A percentile compares a stretch with the other conserved stretches of the same genome.
These are phyloP conservation scores for Rhodotorula babjevae DNA, from an alignment of 768 basidiomycete genomes.

Conservation along the genomic window DNA sequence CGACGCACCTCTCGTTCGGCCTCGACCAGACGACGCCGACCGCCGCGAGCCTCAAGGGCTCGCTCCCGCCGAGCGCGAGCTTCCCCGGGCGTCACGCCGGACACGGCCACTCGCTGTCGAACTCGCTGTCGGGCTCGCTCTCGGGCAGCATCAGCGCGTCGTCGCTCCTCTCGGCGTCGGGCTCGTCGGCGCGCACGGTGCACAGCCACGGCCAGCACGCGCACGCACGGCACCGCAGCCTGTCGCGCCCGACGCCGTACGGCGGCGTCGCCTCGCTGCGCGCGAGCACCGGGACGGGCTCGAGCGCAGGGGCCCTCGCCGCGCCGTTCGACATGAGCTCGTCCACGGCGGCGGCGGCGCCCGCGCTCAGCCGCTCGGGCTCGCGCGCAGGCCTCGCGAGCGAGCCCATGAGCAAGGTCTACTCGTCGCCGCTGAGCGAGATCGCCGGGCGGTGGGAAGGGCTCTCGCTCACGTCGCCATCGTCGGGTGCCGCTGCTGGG, in stretches of 20 bases:
- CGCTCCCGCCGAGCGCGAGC: not conserved
- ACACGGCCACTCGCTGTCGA: not conserved
- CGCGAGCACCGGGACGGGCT: not conserved
- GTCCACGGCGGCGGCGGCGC: not conserved
- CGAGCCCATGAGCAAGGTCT: slow-evolving; percentile 11
- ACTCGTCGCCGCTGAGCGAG: slow-evolving; percentile 7
- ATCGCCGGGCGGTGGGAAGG: not conserved
- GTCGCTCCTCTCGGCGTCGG: too few relatives aligned
- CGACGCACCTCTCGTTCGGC: not conserved
- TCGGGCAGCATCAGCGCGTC: not conserved
- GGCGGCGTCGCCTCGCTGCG: not conserved
- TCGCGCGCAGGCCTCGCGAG: not conserved
- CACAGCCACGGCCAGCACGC: not conserved
- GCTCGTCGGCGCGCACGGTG: too few relatives aligned
- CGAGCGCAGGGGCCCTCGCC: not conserved
- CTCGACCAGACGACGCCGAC: not conserved
- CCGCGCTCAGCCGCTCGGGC: not conserved
- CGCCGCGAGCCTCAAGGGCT: not conserved
- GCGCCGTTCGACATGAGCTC: not conserved
- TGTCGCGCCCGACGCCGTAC: slow-evolving; percentile 5
- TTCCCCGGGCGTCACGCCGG: not conserved
- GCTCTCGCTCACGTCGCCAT: too few relatives aligned
- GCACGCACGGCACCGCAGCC: not conserved
- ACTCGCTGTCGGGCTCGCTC: too few relatives aligned
- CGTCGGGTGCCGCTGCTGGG: not conserved